Conservation (phyloP, 2,329 filamentous ascomycete species). For the Pseudogymnoascus sp. region DNA sequence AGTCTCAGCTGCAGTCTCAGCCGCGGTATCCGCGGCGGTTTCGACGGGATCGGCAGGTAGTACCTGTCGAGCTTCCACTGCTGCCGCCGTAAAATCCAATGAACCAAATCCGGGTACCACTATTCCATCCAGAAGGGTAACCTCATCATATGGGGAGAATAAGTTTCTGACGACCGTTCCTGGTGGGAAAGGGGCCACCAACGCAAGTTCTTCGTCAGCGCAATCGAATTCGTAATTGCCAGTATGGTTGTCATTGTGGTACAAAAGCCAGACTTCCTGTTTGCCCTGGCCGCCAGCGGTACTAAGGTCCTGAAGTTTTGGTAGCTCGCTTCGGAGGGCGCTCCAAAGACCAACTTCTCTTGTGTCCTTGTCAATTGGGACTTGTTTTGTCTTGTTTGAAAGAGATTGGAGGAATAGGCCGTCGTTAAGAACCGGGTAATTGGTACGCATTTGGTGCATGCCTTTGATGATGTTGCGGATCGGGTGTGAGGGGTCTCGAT, state of each 20-base stretch:
- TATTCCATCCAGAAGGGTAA: conserved; percentile 30
- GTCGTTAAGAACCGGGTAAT: conserved; percentile 52
- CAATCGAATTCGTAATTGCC: conserved; percentile 49
- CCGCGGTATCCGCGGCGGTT: not conserved
- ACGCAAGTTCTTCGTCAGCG: conserved; percentile 35
- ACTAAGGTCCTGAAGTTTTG: conserved; percentile 44
- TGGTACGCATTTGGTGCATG: conserved; percentile 51
- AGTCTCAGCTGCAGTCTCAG: not conserved
- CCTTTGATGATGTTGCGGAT: conserved; percentile 52
- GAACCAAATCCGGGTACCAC: not conserved
- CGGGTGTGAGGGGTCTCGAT: conserved; percentile 54
- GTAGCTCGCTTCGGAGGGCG: conserved; percentile 38
- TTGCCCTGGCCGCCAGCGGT: conserved; percentile 38
- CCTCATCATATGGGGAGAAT: conserved; percentile 53
- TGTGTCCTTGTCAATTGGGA: conserved; percentile 43
- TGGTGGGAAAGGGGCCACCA: conserved; percentile 45
- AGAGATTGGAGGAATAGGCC: conserved; percentile 48
- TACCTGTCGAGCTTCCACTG: conserved; percentile 34
- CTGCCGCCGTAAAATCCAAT: not conserved
- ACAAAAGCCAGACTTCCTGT: conserved; percentile 38
- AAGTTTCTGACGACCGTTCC: conserved; percentile 51
- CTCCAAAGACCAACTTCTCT: conserved; percentile 56
- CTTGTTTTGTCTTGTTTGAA: conserved; percentile 46
- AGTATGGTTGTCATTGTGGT: conserved; percentile 38
- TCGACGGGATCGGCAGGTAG: not conserved